Evolutionary conservation across 345 rosid genomes (phyloP).

Genomic region (Ceriops decandra): DNA sequence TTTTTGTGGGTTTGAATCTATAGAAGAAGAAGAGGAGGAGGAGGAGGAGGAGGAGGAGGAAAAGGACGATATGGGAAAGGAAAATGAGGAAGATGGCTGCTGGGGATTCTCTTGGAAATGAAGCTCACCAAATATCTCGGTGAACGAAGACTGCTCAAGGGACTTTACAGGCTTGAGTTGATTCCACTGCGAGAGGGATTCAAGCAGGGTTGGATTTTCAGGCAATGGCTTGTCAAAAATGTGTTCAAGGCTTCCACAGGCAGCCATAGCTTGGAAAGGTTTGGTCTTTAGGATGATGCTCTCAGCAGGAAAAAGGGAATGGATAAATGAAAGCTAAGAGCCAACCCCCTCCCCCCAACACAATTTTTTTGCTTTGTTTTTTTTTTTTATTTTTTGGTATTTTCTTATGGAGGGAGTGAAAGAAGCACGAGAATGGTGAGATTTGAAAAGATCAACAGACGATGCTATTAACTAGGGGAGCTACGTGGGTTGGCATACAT

Average conservation of each 20-base stretch:
- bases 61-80: not conserved
- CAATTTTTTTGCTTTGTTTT: not conserved
- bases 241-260: constrained; percentile 64
- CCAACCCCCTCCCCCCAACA: too few relatives aligned
- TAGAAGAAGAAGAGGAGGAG: constrained; percentile 19
- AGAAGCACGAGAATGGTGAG: constrained; percentile 31
- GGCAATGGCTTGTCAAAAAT: constrained; percentile 58
- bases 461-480: constrained; percentile 32
- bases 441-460: constrained; percentile 36
- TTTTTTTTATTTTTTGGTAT: not conserved
- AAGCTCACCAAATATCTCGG: constrained; percentile 72
- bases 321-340: not conserved
- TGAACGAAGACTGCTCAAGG: constrained; percentile 44
- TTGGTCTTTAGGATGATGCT: not conserved
- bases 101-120: constrained; percentile 49
- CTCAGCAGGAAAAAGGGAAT: not conserved
- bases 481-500: not conserved
- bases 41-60: not conserved
- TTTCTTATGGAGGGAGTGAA: not conserved
- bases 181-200: constrained; percentile 62
- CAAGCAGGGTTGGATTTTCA: constrained; percentile 46
- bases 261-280: constrained; percentile 48
- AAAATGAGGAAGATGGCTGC: constrained; percentile 6
- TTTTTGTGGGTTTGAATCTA: constrained; percentile 11
- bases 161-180: constrained; percentile 39